Conservation (phyloP, 75 land plant genomes). For the Selaginella tamariscina region DNA sequence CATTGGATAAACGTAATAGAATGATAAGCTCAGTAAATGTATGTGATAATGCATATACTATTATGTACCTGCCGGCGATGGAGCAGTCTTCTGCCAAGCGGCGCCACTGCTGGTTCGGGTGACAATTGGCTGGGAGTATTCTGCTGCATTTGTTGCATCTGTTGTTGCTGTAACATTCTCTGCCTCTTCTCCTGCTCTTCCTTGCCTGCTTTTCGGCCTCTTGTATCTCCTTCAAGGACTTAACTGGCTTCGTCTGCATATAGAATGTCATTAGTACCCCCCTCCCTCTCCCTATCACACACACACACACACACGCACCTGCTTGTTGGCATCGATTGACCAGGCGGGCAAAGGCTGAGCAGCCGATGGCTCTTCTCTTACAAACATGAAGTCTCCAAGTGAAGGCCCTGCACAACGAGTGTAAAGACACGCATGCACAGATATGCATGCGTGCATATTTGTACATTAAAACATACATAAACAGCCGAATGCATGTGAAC, state of each 20-base stretch:
- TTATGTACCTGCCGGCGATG: constrained; percentile 7
- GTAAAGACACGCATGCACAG: too few relatives aligned
- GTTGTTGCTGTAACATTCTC: constrained; percentile 10
- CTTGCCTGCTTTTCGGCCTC: constrained; percentile 24
- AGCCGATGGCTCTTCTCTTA: constrained; percentile 50
- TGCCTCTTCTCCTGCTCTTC: constrained; percentile 50
- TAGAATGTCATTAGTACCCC: too few relatives aligned
- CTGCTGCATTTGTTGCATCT: constrained; percentile 12
- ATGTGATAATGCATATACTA: too few relatives aligned
- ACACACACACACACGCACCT: too few relatives aligned
- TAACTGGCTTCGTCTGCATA: constrained; percentile 39
- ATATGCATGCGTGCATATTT: too few relatives aligned
- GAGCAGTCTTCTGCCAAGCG: constrained; percentile 26
- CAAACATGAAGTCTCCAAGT: constrained; percentile 63
- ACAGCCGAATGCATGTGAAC: too few relatives aligned
- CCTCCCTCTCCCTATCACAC: too few relatives aligned
- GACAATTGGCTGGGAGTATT: constrained; percentile 10
- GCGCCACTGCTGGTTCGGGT: constrained; percentile 29
- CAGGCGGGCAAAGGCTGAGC: constrained; percentile 48
- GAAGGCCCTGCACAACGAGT: constrained; percentile 96
- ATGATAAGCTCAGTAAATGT: too few relatives aligned
- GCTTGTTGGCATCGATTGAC: constrained; percentile 55
- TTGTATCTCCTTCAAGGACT: constrained; percentile 74
- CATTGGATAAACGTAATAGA: too few relatives aligned
- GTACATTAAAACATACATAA: too few relatives aligned